A percentile compares a stretch with the other conserved stretches of the same genome.
These are phyloP conservation scores for Scedosporium aurantiacum DNA, from an alignment of 2,329 filamentous ascomycete genomes.

Conservation along the genomic window DNA sequence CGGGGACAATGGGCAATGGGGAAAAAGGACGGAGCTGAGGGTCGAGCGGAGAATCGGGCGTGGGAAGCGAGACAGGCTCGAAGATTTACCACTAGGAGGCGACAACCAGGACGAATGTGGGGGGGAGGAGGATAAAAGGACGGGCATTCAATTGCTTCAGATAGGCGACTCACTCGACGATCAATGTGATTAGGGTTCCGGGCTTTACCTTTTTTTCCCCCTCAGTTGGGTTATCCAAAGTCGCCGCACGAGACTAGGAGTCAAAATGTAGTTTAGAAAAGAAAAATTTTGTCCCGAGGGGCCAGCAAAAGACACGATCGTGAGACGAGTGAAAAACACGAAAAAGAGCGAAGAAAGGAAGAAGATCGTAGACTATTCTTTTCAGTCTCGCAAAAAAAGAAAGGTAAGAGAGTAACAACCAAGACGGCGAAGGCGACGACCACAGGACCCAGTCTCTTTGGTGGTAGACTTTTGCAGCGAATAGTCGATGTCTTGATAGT, in stretches of 20 bases:
- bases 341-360: not conserved
- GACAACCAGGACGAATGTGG: not conserved
- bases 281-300: too few species aligned
- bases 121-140: not conserved
- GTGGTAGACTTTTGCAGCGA: not conserved
- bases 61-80: not conserved
- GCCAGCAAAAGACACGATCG: not conserved
- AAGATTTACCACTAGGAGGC: not conserved
- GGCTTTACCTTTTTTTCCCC: not conserved
- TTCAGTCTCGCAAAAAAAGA: too few species aligned
- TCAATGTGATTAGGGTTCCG: constrained; percentile 1
- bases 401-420: not conserved
- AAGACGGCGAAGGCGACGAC: not conserved
- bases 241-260: too few species aligned
- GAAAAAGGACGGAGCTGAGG: not conserved
- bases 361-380: not conserved
- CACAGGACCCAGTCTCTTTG: not conserved
- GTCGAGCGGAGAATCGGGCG: not conserved
- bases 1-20: not conserved
- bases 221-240: not conserved
- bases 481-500: not conserved
- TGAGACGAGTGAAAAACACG: not conserved
- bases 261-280: too few species aligned
- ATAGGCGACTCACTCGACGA: constrained; percentile 5
- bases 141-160: not conserved